Percentiles rank a stretch among this genome's conserved stretches.
phyloP scores from a whole-genome alignment of 441 rosid genomes.

The Erodium texanum region DNA sequence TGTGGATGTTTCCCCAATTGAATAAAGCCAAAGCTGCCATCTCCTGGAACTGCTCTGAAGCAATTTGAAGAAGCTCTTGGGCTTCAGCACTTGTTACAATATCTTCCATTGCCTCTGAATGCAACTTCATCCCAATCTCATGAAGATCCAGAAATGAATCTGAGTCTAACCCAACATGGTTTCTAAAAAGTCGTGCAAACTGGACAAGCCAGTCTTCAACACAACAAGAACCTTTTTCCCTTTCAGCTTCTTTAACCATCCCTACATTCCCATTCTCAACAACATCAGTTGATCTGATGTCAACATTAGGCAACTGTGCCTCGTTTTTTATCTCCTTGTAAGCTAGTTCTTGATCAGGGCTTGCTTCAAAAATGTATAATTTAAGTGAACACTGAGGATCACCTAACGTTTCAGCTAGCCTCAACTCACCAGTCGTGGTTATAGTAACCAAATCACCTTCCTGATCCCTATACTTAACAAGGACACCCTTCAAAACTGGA shows the following conservation, averaged over 20 bases:
- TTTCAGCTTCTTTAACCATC: conserved; percentile 32
- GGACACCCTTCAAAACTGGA: conserved; percentile 60
- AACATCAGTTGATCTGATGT: conserved; percentile 25
- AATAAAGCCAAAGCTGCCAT: conserved; percentile 92
- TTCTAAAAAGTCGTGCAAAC: conserved; percentile 83
- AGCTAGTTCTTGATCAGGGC: conserved; percentile 64
- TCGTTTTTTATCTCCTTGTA: conserved; percentile 23
- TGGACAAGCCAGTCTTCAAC: conserved; percentile 78
- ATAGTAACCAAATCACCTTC: conserved; percentile 93
- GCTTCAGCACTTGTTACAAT: conserved; percentile 78
- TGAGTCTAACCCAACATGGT: conserved; percentile 88
- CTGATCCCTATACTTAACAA: conserved; percentile 66
- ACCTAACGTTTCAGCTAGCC: conserved; percentile 49
- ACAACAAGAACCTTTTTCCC: conserved; percentile 23
- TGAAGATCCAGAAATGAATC: conserved; percentile 90
- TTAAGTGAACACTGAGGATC: conserved; percentile 57
- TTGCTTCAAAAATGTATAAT: conserved; percentile 60
- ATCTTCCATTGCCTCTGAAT: conserved; percentile 93
- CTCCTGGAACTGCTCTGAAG: conserved; percentile 90
- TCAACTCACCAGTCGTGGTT: conserved; percentile 73
- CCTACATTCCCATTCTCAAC: conserved; percentile 41
- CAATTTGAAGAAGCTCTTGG: conserved; percentile 67
- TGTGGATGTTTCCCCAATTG: conserved; percentile 95
- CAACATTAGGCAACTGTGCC: conserved; percentile 19
- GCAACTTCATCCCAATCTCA: conserved; percentile 83